Evolutionary conservation across 2,329 filamentous ascomycete genomes (phyloP).

Genomic region (Pseudocercospora musae): DNA sequence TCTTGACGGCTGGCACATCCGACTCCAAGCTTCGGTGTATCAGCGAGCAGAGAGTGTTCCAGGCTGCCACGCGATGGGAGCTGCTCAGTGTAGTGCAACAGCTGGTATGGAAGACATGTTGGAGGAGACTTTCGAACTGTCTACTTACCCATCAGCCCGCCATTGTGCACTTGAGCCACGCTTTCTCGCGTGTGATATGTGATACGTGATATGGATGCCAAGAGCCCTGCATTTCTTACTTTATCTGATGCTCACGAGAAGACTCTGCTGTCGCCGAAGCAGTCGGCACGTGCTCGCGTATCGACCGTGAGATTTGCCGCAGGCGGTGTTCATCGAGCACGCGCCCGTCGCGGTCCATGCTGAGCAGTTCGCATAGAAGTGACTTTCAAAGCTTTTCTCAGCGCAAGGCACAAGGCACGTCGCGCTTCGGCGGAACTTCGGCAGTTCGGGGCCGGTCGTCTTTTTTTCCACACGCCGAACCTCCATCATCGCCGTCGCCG

Average conservation of each 20-base stretch:
- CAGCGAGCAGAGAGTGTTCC: conserved; percentile 46
- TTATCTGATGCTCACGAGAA: conserved; percentile 11
- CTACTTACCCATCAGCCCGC: conserved; percentile 28
- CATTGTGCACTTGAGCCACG: conserved; percentile 1
- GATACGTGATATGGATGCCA: not conserved
- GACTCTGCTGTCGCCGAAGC: not conserved
- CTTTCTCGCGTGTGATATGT: not conserved
- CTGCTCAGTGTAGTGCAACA: conserved; percentile 22
- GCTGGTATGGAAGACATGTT: conserved; percentile 24
- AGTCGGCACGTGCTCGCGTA: conserved; percentile 16
- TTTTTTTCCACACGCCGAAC: not conserved
- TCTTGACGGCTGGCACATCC: conserved; percentile 22
- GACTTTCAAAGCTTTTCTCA: not conserved
- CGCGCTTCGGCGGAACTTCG: not conserved
- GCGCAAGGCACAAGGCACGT: not conserved
- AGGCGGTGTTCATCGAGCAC: conserved; percentile 16
- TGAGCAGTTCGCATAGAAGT: not conserved
- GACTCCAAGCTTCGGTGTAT: conserved; percentile 41
- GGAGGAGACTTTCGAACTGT: conserved; percentile 18
- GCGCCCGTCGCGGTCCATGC: not conserved
- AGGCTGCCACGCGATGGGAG: conserved; percentile 46
- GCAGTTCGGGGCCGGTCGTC: not conserved
- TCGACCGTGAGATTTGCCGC: conserved; percentile 18
- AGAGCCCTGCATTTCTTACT: conserved; percentile 22
- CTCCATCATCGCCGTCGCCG: conserved; percentile 4